phyloP scores from a whole-genome alignment of 345 rosid genomes.

The Psidium friedrichsthalianum region DNA sequence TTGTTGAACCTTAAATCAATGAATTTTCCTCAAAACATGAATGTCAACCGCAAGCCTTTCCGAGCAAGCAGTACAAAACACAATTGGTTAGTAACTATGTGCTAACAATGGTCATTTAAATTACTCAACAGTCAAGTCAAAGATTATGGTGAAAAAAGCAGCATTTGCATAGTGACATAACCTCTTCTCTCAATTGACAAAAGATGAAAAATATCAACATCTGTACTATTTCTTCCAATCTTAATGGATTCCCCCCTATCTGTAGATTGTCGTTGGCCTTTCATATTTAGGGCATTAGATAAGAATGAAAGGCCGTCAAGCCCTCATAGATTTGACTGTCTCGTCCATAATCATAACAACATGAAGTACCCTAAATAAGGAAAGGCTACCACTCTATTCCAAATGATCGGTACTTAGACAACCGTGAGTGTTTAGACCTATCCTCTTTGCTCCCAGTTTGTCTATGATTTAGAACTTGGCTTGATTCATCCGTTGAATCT shows the following conservation, averaged over 20 bases:
- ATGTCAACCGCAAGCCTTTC: not conserved
- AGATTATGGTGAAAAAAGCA: not conserved
- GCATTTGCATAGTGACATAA: not conserved
- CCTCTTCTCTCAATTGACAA: not conserved
- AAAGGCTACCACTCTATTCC: not conserved
- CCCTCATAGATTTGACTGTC: too few relatives aligned
- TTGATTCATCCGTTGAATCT: constrained; percentile 31
- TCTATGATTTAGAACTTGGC: constrained; percentile 28
- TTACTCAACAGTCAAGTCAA: not conserved
- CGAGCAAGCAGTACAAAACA: not conserved
- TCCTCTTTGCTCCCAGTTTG: constrained; percentile 48
- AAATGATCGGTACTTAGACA: not conserved
- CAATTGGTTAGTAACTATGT: not conserved
- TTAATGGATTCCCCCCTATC: not conserved
- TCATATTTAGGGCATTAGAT: not conserved
- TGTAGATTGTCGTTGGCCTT: not conserved
- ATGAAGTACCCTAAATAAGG: not conserved
- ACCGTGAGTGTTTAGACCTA: constrained; percentile 9
- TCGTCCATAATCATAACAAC: not conserved
- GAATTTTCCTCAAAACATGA: not conserved
- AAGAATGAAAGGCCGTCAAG: not conserved
- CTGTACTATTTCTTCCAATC: too few relatives aligned
- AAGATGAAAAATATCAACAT: not conserved
- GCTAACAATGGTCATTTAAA: not conserved
- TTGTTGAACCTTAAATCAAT: not conserved